phyloP scores from a whole-genome alignment of 257 asterid genomes.

The Solanum chmielewskii region DNA sequence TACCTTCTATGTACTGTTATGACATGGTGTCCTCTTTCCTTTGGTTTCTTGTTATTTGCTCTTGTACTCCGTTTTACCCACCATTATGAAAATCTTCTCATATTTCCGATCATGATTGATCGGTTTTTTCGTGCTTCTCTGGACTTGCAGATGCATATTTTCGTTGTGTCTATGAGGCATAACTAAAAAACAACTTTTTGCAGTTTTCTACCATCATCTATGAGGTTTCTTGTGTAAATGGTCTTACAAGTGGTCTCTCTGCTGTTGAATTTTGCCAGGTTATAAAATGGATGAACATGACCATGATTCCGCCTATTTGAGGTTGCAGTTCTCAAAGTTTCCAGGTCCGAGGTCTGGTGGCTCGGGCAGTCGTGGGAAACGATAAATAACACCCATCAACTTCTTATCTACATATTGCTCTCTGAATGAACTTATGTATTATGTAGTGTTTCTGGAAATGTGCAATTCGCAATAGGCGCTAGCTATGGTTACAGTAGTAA shows the following conservation, averaged over 20 bases:
- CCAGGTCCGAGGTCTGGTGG: constrained; percentile 39
- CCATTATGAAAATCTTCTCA: neutral
- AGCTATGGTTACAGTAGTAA: neutral
- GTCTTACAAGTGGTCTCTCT: neutral
- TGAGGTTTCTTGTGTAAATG: neutral
- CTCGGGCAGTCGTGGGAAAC: constrained; percentile 28
- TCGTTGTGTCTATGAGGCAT: neutral
- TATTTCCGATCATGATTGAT: neutral
- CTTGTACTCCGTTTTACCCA: neutral
- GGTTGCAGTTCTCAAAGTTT: constrained; percentile 41
- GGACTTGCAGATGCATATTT: neutral
- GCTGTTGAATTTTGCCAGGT: constrained; percentile 20
- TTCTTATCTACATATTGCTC: neutral
- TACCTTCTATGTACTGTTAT: neutral
- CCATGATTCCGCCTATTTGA: constrained; percentile 28
- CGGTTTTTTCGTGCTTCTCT: neutral
- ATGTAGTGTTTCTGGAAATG: neutral
- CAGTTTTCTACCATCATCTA: neutral
- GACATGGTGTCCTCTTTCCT: neutral
- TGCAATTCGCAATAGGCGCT: neutral
- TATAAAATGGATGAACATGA: constrained; percentile 48
- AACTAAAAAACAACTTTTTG: too few relatives aligned
- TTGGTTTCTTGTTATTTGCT: neutral
- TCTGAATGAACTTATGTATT: neutral
- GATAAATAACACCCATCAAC: constrained; percentile 1